Evolutionary conservation across 1,284 basidiomycete genomes (phyloP).

Genomic region (Cystobasidium sp.): DNA sequence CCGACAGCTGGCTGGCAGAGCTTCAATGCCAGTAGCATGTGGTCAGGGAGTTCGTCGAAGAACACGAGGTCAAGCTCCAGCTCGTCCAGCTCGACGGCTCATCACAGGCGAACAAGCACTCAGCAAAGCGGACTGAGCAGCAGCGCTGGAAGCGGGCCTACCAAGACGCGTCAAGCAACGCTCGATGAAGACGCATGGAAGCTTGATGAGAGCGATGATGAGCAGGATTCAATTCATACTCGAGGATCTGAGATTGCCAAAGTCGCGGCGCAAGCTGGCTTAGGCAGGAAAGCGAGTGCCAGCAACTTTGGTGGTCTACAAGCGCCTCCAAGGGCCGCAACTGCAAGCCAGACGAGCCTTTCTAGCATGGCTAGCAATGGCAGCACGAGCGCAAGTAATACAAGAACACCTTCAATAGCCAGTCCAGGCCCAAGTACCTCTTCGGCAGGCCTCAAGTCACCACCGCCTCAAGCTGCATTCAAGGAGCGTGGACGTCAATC

Average conservation of each 20-base stretch:
- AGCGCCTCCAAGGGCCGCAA: constrained; percentile 9
- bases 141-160: constrained; percentile 12
- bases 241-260: constrained; percentile 30
- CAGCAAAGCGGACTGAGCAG: constrained; percentile 25
- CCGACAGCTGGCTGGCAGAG: neutral
- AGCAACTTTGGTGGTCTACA: constrained; percentile 9
- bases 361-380: constrained; percentile 14
- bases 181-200: constrained; percentile 42
- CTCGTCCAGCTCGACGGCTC: constrained; percentile 15
- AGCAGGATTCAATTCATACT: constrained; percentile 17
- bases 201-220: constrained; percentile 41
- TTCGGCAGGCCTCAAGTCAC: constrained; percentile 7
- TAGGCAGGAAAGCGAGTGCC: constrained; percentile 37
- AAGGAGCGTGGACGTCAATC: constrained; percentile 34
- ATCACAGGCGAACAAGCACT: constrained; percentile 28
- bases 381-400: neutral
- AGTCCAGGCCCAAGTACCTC: constrained; percentile 4
- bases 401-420: neutral
- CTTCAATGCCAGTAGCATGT: constrained; percentile 18
- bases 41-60: constrained; percentile 34
- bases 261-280: constrained; percentile 42
- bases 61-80: neutral
- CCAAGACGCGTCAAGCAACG: constrained; percentile 22
- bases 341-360: constrained; percentile 19
- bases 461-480: constrained; percentile 12